Percentiles rank a stretch among this genome's conserved stretches.
phyloP scores from a whole-genome alignment of 2,329 filamentous ascomycete genomes.

The Ramularia endophylla region DNA sequence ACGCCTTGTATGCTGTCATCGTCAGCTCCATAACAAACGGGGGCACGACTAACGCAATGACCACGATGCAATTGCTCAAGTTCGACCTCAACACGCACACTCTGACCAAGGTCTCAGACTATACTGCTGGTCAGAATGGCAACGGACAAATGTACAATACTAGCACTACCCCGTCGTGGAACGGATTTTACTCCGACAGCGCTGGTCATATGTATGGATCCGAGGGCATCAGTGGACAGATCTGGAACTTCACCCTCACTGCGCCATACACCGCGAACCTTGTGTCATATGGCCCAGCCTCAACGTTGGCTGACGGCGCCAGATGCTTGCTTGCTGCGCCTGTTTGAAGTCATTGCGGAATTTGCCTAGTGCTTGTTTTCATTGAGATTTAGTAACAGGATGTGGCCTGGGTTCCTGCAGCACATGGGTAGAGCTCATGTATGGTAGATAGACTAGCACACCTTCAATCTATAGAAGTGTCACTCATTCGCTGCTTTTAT shows the following conservation, averaged over 20 bases:
- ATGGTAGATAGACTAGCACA: too few relatives aligned
- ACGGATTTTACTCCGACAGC: conserved; percentile 5
- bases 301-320: conserved; percentile 6
- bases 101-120: conserved; percentile 1
- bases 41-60: neutral
- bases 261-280: neutral
- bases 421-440: too few relatives aligned
- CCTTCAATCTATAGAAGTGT: too few relatives aligned
- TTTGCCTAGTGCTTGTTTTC: too few relatives aligned
- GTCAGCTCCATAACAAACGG: neutral
- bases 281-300: neutral
- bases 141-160: neutral
- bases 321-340: conserved; percentile 4
- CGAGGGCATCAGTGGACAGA: conserved; percentile 7
- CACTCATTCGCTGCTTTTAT: too few relatives aligned
- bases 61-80: conserved; percentile 1
- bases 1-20: conserved; percentile 4
- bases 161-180: conserved; percentile 2
- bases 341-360: too few relatives aligned
- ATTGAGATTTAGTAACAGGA: too few relatives aligned
- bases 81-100: conserved; percentile 3
- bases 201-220: conserved; percentile 6
- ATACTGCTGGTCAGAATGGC: neutral
- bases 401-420: too few relatives aligned
- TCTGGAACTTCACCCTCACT: conserved; percentile 9